Percentiles rank a stretch among this genome's conserved stretches.
Evolutionary conservation across 805 yeast genomes (phyloP).

Genomic region (Kuraishia ogatae): DNA sequence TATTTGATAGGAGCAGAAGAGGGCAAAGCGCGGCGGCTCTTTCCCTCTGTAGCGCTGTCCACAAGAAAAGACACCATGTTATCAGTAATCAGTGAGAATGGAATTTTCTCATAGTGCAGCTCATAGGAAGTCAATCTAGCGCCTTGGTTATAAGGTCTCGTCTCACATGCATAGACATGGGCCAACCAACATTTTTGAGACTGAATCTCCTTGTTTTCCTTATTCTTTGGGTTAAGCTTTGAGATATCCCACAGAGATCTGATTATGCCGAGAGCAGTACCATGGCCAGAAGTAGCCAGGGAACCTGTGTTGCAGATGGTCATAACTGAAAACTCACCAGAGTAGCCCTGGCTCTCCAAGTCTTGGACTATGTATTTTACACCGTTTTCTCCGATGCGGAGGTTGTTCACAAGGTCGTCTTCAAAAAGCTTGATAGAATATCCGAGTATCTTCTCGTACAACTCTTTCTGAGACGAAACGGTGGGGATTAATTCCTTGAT

Average conservation of each 20-base stretch:
- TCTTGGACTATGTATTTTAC: slow-evolving; percentile 49
- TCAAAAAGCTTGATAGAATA: slow-evolving; percentile 53
- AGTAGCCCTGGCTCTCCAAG: slow-evolving; percentile 36
- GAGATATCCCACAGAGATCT: slow-evolving; percentile 55
- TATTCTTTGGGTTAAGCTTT: slow-evolving; percentile 9
- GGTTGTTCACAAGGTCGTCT: slow-evolving; percentile 74
- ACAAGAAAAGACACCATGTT: slow-evolving; percentile 83
- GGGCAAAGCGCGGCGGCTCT: slow-evolving; percentile 14
- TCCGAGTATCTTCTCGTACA: slow-evolving; percentile 25
- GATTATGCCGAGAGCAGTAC: slow-evolving; percentile 91
- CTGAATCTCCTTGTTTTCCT: slow-evolving; percentile 6
- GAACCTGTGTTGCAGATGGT: slow-evolving; percentile 97
- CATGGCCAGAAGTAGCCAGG: slow-evolving; percentile 94
- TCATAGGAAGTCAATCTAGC: slow-evolving; percentile 90
- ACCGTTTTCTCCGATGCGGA: slow-evolving; percentile 74
- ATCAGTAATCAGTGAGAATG: slow-evolving; percentile 84
- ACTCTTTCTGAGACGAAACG: slow-evolving; percentile 6
- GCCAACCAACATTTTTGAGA: slow-evolving; percentile 36
- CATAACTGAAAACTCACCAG: slow-evolving; percentile 68
- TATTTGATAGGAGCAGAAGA: slow-evolving; percentile 66
- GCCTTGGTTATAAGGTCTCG: slow-evolving; percentile 96
- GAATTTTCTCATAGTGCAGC: slow-evolving; percentile 75
- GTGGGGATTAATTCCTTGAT: slow-evolving; percentile 27
- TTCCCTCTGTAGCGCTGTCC: slow-evolving; percentile 28
- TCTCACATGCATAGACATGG: slow-evolving; percentile 82